Base-by-base conservation (phyloP, 352 stramenopile genomes). In the Thalassiosira pacifica region DNA sequence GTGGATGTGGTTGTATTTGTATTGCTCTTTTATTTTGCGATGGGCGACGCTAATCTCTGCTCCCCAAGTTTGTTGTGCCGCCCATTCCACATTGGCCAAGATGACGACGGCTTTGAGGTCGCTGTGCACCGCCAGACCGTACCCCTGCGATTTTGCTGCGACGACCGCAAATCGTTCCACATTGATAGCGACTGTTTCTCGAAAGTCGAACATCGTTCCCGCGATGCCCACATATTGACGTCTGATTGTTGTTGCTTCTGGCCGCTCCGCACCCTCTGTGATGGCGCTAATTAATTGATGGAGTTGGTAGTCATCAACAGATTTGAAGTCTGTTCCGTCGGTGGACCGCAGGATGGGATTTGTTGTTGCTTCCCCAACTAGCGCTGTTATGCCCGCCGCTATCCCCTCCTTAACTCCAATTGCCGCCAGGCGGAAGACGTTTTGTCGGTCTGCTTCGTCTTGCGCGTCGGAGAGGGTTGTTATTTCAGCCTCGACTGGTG, bases 331-430 rank as follows among this genome's bases (percentile, higher is more conserved):
- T 4, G 22, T 76, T 22, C 68, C 68, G 22, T 64, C 22, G 5
- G 31, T 4, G 9, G 42, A 52, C 10, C 66, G 8, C 5, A 76
- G 68, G 19, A 76, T 60, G 42, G 68, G 10, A 27, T 76, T 32
- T 10, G 45, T 65, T 42, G 48, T 27, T 18, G 2, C 10, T 11
- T 27, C 59, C 19, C 68, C 68, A 6, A 76, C 26, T 53, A 24
- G 11, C 9, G 9, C 31, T 1, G 34, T 52, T 24, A 76, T 76
- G 22, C n/a, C 48, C 2, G 55, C 48, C 6, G 42, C 18, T 4
- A 19, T 31, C 22, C 42, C 68, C 48, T 76, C 68, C 34, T 76
- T 76, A 10, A 37, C 68, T 1, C 68, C 27, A 27, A 76, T 76
- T 18, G 19, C 52, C 9, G 68, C 42, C 24, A 45, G 48, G 45